Percentiles rank a stretch among this genome's conserved stretches.
Conservation (phyloP, 139 green algal species). For the Astrephomene gubernaculifera region DNA sequence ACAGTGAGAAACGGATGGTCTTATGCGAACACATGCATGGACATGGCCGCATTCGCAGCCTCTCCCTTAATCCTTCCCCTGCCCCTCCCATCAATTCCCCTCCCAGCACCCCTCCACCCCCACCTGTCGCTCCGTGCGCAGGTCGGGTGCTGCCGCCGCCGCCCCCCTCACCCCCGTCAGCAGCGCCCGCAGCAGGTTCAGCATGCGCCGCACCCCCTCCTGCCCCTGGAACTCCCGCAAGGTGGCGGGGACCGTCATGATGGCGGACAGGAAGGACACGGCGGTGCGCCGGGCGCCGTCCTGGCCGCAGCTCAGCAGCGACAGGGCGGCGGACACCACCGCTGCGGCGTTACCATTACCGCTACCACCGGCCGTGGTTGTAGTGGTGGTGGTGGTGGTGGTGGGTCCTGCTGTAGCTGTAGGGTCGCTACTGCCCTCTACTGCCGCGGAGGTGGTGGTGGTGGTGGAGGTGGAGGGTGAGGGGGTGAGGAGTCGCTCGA, state of each 20-base stretch:
- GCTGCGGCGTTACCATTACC: too few relatives aligned
- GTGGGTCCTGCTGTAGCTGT: too few relatives aligned
- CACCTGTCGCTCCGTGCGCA: slow-evolving; percentile 63
- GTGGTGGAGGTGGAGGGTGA: not conserved
- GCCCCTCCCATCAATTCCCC: too few relatives aligned
- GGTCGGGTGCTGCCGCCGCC: slow-evolving; percentile 17
- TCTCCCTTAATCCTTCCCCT: too few relatives aligned
- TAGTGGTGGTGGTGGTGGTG: too few relatives aligned
- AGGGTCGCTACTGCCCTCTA: too few relatives aligned
- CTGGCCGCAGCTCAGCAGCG: slow-evolving; percentile 59
- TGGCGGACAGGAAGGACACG: slow-evolving; percentile 68
- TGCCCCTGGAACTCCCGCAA: slow-evolving; percentile 70
- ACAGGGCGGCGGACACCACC: slow-evolving; percentile 53
- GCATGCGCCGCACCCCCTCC: slow-evolving; percentile 57
- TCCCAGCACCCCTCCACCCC: slow-evolving; percentile 16
- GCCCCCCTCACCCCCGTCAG: slow-evolving; percentile 11
- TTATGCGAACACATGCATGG: too few relatives aligned
- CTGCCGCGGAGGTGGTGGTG: too few relatives aligned
- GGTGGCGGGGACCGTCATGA: slow-evolving; percentile 67
- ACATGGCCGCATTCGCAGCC: too few relatives aligned
- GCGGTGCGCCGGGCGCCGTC: slow-evolving; percentile 76
- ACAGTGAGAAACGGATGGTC: too few relatives aligned
- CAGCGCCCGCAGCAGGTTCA: slow-evolving; percentile 61
- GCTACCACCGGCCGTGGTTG: too few relatives aligned
- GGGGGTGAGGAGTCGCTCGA: slow-evolving; percentile 74